Conservation (phyloP, 1,284 basidiomycete species). For the Neonothopanus nambi region DNA sequence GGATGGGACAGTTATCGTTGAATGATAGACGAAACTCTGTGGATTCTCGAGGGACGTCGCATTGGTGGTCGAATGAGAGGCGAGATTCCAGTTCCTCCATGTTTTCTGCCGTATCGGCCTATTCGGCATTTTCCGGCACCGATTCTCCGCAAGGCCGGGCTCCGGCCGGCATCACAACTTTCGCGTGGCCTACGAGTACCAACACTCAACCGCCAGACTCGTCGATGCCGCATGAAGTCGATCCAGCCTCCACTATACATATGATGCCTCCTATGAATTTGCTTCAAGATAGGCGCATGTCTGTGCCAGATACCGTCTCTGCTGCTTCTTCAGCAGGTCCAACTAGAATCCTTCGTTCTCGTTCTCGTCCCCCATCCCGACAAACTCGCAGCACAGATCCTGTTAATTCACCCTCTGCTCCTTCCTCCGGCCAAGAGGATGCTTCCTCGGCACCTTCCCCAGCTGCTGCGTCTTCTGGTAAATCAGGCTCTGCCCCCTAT, state of each 20-base stretch:
- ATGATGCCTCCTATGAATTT: constrained; percentile 63
- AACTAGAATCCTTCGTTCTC: constrained; percentile 57
- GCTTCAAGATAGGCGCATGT: constrained; percentile 69
- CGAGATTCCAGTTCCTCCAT: constrained; percentile 71
- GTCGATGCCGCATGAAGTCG: constrained; percentile 41
- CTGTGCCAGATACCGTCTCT: constrained; percentile 59
- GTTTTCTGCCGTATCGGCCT: constrained; percentile 61
- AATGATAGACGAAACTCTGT: constrained; percentile 75
- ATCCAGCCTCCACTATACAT: constrained; percentile 23
- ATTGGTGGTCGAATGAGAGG: constrained; percentile 49
- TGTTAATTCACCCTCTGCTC: constrained; percentile 31
- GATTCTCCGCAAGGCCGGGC: constrained; percentile 66
- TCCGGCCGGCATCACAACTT: constrained; percentile 62
- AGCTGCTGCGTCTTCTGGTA: constrained; percentile 26
- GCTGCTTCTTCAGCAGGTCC: constrained; percentile 39
- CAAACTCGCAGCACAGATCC: constrained; percentile 46
- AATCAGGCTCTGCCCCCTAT: constrained; percentile 71
- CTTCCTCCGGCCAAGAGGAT: constrained; percentile 42
- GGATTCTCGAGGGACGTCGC: constrained; percentile 58
- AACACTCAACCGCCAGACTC: constrained; percentile 47
- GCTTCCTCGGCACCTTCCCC: constrained; percentile 33
- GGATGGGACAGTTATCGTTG: constrained; percentile 69
- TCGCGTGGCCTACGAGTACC: constrained; percentile 64
- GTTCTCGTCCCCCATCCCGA: constrained; percentile 73
- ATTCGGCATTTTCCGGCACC: constrained; percentile 54